Base-by-base conservation (phyloP, 257 asterid genomes). In the Echium plantagineum region DNA sequence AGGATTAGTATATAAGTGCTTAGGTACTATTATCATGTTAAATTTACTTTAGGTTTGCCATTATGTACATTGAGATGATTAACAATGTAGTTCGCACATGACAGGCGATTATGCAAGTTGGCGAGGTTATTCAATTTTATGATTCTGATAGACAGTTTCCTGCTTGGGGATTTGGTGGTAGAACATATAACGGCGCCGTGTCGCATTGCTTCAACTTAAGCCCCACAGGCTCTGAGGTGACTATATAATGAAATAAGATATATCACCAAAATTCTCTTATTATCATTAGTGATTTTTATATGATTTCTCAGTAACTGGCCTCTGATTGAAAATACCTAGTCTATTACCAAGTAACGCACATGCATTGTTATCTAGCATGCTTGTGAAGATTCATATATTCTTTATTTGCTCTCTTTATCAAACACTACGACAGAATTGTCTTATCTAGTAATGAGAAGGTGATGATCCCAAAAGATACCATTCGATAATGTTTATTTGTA, bases 161-260 rank as follows among this genome's bases (percentile, higher is more conserved):
- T 61, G 89, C 95, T 58, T 89, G 95, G 94, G 95, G 94, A 47
- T 89, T 89, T 60, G 96, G 95, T 52, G 96, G 84, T 57, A 80
- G 38, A 67, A 57, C 68, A 5, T 72, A 69, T 57, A 20, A 65
- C 47, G 85, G 84, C 54, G 46, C 84, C 0, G 64, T 80, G 48
- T 85, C 95, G 62, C 95, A 85, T 61, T 83, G 94, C 74, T 89
- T 89, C 75, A 89, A 77, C 80, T 80, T 89, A 69, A 78, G 75
- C 55, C 69, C 81, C 16, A 42, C 70, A 31, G 81, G 77, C 13
- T 67, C 55, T 54, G 94, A 85, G 90, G 95, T 88, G 35, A 32
- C 28, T 28, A 35, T 52, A 15, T 59, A 18, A 17, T 51, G 9
- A 5, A 49, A 5, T 1, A 58, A 22, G 31, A 32, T 12, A 22